A percentile compares a stretch with the other conserved stretches of the same genome.
These are phyloP conservation scores for Eucalyptus cloeziana DNA, from an alignment of 345 rosid genomes.

Conservation along the genomic window DNA sequence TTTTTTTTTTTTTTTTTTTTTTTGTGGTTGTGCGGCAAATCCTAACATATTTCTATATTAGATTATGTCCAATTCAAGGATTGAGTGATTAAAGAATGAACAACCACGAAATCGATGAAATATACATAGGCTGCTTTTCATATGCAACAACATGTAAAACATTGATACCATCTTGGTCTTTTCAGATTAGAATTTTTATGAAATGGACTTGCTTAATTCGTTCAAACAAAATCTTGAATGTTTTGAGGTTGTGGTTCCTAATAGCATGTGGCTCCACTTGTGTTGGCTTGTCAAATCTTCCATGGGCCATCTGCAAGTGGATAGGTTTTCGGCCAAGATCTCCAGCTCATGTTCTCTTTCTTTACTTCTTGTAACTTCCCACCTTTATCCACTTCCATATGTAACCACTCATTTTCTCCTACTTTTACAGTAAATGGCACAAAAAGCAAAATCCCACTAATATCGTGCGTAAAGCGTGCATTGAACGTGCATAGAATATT, in stretches of 20 bases:
- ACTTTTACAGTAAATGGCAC: not conserved
- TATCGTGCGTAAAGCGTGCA: not conserved
- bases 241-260: not conserved
- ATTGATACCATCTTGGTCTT: not conserved
- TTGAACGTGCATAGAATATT: not conserved
- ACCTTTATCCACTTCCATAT: not conserved
- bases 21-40: too few species aligned
- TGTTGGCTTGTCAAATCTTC: not conserved
- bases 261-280: not conserved
- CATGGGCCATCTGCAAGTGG: not conserved
- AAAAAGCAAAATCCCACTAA: not conserved
- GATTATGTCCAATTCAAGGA: not conserved
- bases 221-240: not conserved
- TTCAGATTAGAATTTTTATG: not conserved
- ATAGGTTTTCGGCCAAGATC: not conserved
- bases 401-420: not conserved
- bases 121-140: not conserved
- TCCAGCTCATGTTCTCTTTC: not conserved
- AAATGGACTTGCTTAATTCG: not conserved
- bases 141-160: not conserved
- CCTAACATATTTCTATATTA: not conserved
- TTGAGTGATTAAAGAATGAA: not conserved
- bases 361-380: not conserved
- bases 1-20: too few species aligned
- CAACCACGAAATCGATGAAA: not conserved